Base-by-base conservation (phyloP, 2,329 filamentous ascomycete species). In the Phyllosticta paracitricarpa region DNA sequence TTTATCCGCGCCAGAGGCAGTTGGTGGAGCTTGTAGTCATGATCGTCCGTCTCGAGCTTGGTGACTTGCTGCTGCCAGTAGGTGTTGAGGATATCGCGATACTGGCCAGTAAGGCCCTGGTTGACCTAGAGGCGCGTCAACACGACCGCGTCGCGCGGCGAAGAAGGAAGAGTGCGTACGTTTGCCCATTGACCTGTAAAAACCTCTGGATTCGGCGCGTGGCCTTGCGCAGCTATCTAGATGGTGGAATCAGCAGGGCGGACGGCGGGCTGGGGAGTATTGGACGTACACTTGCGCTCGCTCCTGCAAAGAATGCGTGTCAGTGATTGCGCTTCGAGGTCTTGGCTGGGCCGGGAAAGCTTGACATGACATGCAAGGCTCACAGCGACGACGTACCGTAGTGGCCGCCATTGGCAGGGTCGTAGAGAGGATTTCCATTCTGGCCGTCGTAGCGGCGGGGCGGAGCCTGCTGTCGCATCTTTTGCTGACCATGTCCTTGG, bases 11-110 rank as follows among this genome's bases (percentile, higher is more conserved):
- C 94, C 51, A 99, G 82, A 1, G 94, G 94, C 51, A 99, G 82
- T 75, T 97, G 94, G 74, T 99, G 94, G 61, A 97, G 84, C 77
- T 99, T 99, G 82, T 97, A 99, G 76, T 99, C 94, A 75, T 99
- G 94, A 56, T 89, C 91, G 69, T 97, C 94, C 63, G 84, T 90
- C 77, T 99, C 94, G 63, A 99, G 85, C 73, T 96, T 91, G 67
- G 88, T 93, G 78, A 99, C 96, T 65, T 92, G 94, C 71, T 99
- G 93, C 76, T 99, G 94, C 94, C 94, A 99, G 78, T 99, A 99
- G 5, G 93, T 97, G 53, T 95, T 97, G 68, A 99, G 81, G 70
- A 97, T 97, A 74, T 99, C 94, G 73, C 96, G 93, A 75, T 97
- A 96, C 64, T 89, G 88, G 64, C 91, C 92, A 62, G 87, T 89